Conservation (phyloP, 148 eudicot genomes). For the Rhododendron ovatum region DNA sequence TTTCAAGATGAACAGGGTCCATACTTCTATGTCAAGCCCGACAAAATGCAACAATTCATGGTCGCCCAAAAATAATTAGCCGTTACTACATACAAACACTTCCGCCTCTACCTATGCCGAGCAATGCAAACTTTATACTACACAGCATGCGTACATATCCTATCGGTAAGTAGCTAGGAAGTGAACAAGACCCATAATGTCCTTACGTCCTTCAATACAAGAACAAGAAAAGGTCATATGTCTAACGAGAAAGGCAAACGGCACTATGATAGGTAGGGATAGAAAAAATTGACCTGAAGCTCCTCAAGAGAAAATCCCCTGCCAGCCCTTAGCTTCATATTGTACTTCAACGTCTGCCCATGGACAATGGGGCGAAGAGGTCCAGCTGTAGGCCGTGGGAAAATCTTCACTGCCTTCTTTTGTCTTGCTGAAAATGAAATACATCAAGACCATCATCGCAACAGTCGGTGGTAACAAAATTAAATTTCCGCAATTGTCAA, state of each 20-base stretch:
- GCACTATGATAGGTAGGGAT: neutral
- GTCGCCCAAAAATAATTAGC: neutral
- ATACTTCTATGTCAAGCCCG: neutral
- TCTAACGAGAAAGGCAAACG: too few relatives aligned
- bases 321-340: constrained; percentile 62
- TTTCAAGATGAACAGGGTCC: neutral
- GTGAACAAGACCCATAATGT: neutral
- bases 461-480: neutral
- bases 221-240: neutral
- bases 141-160: neutral
- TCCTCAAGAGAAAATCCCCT: constrained; percentile 54
- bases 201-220: neutral
- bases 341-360: constrained; percentile 64
- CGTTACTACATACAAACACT: too few relatives aligned
- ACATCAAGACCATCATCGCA: neutral
- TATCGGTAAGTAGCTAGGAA: neutral
- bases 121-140: neutral
- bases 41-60: neutral
- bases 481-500: neutral
- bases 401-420: constrained; percentile 68
- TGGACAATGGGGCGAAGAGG: constrained; percentile 65
- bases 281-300: constrained; percentile 23
- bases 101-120: neutral
- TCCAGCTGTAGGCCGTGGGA: constrained; percentile 48
- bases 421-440: constrained; percentile 44